Evolutionary conservation across 2,329 filamentous ascomycete genomes (phyloP).

Genomic region (Teratosphaeria gauchensis): DNA sequence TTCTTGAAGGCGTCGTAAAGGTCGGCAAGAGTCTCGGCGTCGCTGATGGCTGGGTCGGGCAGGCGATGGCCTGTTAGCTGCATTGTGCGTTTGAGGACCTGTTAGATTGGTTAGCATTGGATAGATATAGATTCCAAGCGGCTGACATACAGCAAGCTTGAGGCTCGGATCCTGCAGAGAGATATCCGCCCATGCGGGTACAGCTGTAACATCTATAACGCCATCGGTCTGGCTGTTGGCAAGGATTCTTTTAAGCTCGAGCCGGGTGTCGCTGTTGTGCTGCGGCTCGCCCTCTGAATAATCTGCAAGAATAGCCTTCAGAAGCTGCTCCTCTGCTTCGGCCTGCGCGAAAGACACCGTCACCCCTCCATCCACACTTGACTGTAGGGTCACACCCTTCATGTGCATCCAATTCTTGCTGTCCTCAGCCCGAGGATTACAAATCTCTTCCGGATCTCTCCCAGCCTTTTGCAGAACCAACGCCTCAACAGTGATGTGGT

Average conservation of each 20-base stretch:
- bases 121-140: neutral
- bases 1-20: conserved; percentile 28
- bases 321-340: conserved; percentile 1
- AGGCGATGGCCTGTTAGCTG: conserved; percentile 72
- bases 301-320: conserved; percentile 3
- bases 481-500: conserved; percentile 48
- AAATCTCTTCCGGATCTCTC: conserved; percentile 3
- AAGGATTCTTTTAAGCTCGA: neutral
- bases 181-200: conserved; percentile 46
- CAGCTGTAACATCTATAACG: neutral
- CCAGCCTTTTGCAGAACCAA: conserved; percentile 39
- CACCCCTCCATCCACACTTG: conserved; percentile 3
- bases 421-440: conserved; percentile 2
- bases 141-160: conserved; percentile 62
- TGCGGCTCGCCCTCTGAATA: neutral
- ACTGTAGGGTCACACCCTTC: conserved; percentile 1
- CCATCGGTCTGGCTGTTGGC: neutral
- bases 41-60: conserved; percentile 55
- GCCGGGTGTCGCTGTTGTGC: neutral
- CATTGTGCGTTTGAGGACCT: conserved; percentile 74
- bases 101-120: neutral
- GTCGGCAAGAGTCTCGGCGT: conserved; percentile 26
- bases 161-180: conserved; percentile 48
- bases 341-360: neutral
- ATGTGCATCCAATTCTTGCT: conserved; percentile 9